Evolutionary conservation across 257 asterid species (phyloP).

Genomic region (Solanum ahanhuiri): DNA sequence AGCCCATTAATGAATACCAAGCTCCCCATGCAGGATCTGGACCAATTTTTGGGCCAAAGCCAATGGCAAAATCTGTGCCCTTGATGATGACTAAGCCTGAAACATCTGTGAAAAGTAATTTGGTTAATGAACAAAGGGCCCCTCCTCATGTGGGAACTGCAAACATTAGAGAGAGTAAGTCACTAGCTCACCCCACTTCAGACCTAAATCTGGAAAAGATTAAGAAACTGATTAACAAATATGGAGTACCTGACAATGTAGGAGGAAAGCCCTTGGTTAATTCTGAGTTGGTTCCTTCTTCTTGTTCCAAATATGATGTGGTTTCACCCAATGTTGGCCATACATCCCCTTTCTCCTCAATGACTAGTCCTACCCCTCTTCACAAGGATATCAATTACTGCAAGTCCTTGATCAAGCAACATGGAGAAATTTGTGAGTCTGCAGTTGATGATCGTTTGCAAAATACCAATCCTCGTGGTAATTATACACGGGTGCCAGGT

Average conservation of each 20-base stretch:
- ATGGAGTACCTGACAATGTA: neutral
- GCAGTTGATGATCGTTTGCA: neutral
- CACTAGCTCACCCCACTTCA: conserved; percentile 3
- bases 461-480: conserved; percentile 1
- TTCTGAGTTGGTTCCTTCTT: neutral
- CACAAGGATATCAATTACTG: conserved; percentile 11
- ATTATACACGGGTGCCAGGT: conserved; percentile 10
- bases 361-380: neutral
- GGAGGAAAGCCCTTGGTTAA: neutral
- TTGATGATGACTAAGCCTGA: neutral
- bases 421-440: conserved; percentile 14
- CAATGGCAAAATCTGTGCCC: neutral
- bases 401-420: conserved; percentile 20
- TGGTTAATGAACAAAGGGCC: conserved; percentile 15
- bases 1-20: neutral
- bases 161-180: neutral
- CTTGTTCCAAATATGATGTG: neutral
- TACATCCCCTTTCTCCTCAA: neutral
- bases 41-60: neutral
- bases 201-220: conserved; percentile 2
- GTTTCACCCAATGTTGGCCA: neutral
- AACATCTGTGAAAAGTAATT: neutral
- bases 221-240: neutral
- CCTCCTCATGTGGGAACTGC: neutral
- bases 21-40: neutral